These are phyloP conservation scores for Phytophthora cryptogea DNA, from an alignment of 352 stramenopile genomes.

Conservation along the genomic window DNA sequence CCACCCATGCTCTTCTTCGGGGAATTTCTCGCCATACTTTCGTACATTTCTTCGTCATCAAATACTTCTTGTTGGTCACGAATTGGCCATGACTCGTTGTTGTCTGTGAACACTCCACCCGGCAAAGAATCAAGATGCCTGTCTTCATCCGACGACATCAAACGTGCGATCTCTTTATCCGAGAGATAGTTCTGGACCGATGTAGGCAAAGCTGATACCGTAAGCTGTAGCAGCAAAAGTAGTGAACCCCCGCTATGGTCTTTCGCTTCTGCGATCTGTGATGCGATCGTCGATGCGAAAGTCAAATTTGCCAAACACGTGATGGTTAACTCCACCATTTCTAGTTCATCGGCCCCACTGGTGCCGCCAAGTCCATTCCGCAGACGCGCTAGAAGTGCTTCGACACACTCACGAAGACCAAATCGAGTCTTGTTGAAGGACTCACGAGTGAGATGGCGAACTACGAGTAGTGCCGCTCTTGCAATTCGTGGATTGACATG, in stretches of 20 bases:
- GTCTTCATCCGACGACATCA: constrained; percentile 12
- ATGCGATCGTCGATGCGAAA: constrained; percentile 52
- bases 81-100: not conserved
- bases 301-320: constrained; percentile 73
- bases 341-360: constrained; percentile 57
- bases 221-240: constrained; percentile 51
- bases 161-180: constrained; percentile 18
- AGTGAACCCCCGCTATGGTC: constrained; percentile 34
- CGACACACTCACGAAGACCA: constrained; percentile 56
- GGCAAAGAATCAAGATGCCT: not conserved
- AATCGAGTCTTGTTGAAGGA: constrained; percentile 84
- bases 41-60: constrained; percentile 31
- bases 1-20: constrained; percentile 19
- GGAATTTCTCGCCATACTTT: constrained; percentile 19
- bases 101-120: not conserved
- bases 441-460: constrained; percentile 70
- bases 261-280: constrained; percentile 43
- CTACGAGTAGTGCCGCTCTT: constrained; percentile 54
- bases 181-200: constrained; percentile 58
- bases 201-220: constrained; percentile 40
- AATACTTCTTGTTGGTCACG: constrained; percentile 9
- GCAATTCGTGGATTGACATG: constrained; percentile 66
- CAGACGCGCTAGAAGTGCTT: constrained; percentile 53
- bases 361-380: constrained; percentile 22
- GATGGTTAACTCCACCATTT: constrained; percentile 65